Conservation (phyloP, 2,329 filamentous ascomycete species). For the Trichoderma gracile region DNA sequence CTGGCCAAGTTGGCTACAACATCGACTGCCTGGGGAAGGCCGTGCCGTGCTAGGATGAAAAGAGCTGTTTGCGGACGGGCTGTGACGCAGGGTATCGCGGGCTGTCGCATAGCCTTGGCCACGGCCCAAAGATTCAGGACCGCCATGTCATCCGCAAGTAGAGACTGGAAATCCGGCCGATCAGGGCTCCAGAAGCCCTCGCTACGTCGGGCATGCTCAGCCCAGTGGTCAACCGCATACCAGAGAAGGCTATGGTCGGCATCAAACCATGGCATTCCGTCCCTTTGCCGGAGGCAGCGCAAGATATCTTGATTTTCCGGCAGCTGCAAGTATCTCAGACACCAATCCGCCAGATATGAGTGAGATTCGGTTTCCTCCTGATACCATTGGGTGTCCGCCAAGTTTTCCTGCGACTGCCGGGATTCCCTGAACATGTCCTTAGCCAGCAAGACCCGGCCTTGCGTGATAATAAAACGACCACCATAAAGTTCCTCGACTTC, state of each 20-base stretch:
- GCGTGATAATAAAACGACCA: no score
- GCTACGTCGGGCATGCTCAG: neutral
- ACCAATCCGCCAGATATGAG: neutral
- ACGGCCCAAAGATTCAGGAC: no score
- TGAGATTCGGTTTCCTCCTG: neutral
- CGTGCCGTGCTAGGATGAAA: neutral
- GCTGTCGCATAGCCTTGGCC: no score
- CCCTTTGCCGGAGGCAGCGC: neutral
- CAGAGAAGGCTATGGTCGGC: neutral
- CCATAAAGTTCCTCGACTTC: no score
- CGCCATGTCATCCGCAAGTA: no score
- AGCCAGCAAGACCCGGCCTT: neutral
- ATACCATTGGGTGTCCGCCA: neutral
- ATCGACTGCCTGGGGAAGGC: neutral
- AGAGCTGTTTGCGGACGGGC: no score
- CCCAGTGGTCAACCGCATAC: neutral
- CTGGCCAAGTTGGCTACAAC: neutral
- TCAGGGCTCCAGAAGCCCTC: no score
- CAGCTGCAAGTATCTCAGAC: neutral
- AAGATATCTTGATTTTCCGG: neutral
- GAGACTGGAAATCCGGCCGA: no score
- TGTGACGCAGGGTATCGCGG: no score
- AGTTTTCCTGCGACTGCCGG: neutral
- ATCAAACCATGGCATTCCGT: neutral
- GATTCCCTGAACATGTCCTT: neutral